These are phyloP conservation scores for Penicillium canescens DNA, from an alignment of 495 filamentous ascomycete genomes.

Conservation along the genomic window DNA sequence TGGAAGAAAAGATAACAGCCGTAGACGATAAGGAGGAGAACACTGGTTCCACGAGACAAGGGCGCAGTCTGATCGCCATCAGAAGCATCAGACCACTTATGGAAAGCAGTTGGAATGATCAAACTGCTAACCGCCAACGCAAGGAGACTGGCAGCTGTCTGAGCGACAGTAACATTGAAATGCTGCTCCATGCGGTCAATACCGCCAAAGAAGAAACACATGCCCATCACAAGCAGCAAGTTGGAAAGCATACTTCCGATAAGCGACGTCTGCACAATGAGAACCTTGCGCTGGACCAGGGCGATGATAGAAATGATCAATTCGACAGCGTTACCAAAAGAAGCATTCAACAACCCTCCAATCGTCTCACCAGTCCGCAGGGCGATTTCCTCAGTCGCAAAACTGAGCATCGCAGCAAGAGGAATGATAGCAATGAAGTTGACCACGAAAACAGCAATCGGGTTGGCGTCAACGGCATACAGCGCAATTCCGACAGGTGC, in stretches of 20 bases:
- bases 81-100: slow-evolving; percentile 47
- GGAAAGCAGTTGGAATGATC: slow-evolving; percentile 89
- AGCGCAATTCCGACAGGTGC: slow-evolving; percentile 66
- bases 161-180: slow-evolving; percentile 93
- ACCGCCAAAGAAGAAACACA: slow-evolving; percentile 92
- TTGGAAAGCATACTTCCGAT: slow-evolving; percentile 92
- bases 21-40: slow-evolving; percentile 78
- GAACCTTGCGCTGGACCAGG: slow-evolving; percentile 66
- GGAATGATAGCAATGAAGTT: slow-evolving; percentile 88
- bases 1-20: slow-evolving; percentile 79
- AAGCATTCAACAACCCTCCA: slow-evolving; percentile 83
- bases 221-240: slow-evolving; percentile 85
- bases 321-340: slow-evolving; percentile 89
- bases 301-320: slow-evolving; percentile 89
- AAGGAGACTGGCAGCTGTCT: slow-evolving; percentile 82
- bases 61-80: slow-evolving; percentile 25
- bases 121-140: slow-evolving; percentile 76
- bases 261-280: slow-evolving; percentile 90
- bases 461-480: slow-evolving; percentile 32
- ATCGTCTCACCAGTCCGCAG: slow-evolving; percentile 72
- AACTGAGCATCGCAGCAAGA: slow-evolving; percentile 56
- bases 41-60: slow-evolving; percentile 55
- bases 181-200: slow-evolving; percentile 76
- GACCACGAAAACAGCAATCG: slow-evolving; percentile 71
- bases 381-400: slow-evolving; percentile 56